A percentile compares a stretch with the other conserved stretches of the same genome.
Evolutionary conservation across 1,284 basidiomycete species (phyloP).

Genomic region (Marasmius sp.): DNA sequence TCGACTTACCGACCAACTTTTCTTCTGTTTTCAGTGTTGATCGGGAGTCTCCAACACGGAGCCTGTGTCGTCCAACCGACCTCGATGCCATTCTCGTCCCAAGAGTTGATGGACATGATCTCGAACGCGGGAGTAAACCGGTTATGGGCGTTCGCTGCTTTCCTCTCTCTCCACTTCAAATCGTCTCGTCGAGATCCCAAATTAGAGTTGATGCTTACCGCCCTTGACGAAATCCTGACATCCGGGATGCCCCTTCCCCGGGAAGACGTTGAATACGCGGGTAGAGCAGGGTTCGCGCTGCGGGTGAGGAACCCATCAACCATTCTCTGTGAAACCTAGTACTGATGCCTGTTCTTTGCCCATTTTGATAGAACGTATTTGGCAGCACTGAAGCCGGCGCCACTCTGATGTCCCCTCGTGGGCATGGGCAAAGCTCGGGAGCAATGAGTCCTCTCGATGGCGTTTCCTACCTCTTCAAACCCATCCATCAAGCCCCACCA

Average conservation of each 20-base stretch:
- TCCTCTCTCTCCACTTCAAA: conserved; percentile 60
- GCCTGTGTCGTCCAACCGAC: conserved; percentile 73
- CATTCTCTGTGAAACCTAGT: not conserved
- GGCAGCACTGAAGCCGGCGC: conserved; percentile 61
- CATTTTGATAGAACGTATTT: conserved; percentile 54
- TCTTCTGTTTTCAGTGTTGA: conserved; percentile 49
- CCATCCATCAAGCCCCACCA: conserved; percentile 34
- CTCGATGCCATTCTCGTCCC: conserved; percentile 56
- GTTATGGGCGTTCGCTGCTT: conserved; percentile 67
- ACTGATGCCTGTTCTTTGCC: not conserved
- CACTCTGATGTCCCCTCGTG: not conserved
- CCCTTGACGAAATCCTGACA: conserved; percentile 59
- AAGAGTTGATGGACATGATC: conserved; percentile 72
- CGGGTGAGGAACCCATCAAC: conserved; percentile 35
- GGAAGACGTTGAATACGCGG: conserved; percentile 68
- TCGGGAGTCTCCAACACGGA: conserved; percentile 68
- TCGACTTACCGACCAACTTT: conserved; percentile 17
- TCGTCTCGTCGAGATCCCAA: conserved; percentile 60
- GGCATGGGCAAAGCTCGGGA: not conserved
- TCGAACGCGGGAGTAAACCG: conserved; percentile 64
- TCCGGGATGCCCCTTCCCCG: conserved; percentile 57
- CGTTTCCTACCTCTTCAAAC: conserved; percentile 59
- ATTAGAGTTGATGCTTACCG: conserved; percentile 53
- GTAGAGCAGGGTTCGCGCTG: conserved; percentile 54
- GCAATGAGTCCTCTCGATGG: conserved; percentile 49